Conservation (phyloP, 1,139 yeast species). For the Sugiyamaella grinbergsii region DNA sequence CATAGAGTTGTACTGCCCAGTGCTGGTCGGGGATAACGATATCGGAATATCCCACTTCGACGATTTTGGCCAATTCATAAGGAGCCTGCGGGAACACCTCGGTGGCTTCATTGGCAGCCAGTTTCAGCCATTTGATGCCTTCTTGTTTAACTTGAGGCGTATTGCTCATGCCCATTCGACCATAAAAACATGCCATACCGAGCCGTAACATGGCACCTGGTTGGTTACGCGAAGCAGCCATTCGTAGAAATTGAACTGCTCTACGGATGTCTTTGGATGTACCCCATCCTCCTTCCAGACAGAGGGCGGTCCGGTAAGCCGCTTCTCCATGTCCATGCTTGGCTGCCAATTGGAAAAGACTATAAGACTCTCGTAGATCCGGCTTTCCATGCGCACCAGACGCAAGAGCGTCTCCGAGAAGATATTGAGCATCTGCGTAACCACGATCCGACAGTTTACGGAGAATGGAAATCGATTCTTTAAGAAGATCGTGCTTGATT, state of each 20-base stretch:
- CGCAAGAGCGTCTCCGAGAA: constrained; percentile 83
- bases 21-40: constrained; percentile 79
- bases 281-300: constrained; percentile 93
- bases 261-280: constrained; percentile 85
- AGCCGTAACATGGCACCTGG: constrained; percentile 94
- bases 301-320: constrained; percentile 86
- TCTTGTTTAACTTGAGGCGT: constrained; percentile 71
- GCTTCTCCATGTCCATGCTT: constrained; percentile 91
- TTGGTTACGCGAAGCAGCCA: constrained; percentile 89
- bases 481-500: constrained; percentile 50
- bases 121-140: constrained; percentile 90
- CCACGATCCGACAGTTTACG: constrained; percentile 79
- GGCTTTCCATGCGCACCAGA: constrained; percentile 84
- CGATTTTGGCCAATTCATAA: constrained; percentile 83
- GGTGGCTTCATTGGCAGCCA: constrained; percentile 83
- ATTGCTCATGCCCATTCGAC: constrained; percentile 77
- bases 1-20: constrained; percentile 83
- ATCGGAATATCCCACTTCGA: constrained; percentile 82
- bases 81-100: constrained; percentile 92
- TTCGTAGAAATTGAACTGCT: constrained; percentile 78
- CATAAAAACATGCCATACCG: constrained; percentile 82
- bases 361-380: constrained; percentile 77
- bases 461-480: constrained; percentile 74
- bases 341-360: constrained; percentile 82
- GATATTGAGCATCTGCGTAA: constrained; percentile 85